Evolutionary conservation across 2,329 filamentous ascomycete genomes (phyloP), one percentile per base, ranked within the genome.

Genomic region (Fusarium vanettenii): DNA sequence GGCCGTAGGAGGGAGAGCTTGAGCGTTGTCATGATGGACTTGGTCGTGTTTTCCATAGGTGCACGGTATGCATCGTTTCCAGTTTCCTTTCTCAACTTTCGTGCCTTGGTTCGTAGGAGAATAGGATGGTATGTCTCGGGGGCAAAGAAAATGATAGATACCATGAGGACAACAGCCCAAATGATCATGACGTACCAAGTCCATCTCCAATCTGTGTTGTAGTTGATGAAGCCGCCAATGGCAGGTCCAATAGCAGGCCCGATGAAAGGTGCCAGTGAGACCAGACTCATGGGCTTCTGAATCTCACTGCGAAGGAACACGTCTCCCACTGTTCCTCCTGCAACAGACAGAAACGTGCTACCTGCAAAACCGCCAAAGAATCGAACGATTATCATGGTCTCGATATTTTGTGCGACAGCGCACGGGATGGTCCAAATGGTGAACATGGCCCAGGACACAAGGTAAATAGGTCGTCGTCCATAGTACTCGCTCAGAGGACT

Each of bases 361-460:
- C 67, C 70, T 3, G 37, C 61, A 11, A 71, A 68, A 2, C 93
- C 93, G 73, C 91, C 88, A 50, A 97, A 88, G 80, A 97, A 97
- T 3, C 95, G 90, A 18, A 88, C 88, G 6, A 96, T 83, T 62
- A 97, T 85, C 87, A 96, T 91, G 2, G 94, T 96, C 71, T 90
- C 83, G 16, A 94, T 93, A 75, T 96, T 95, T 56, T 86, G 85
- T 5, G 94, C 93, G 22, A 95, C 90, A 0, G 94, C 94, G 64
- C 91, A 93, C 0, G 94, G 94, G 45, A 97, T 90, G 29, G 95
- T 83, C 90, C 92, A 96, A 63, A 96, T 89, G 27, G 94, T 77
- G 80, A 95, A 97, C 74, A 93, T 88, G 1, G 86, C 79, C 80
- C 94, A 95, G 0, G 93, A 93, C 13, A 86, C 82, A 25, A 97